These are phyloP conservation scores for Plectosphaerella cucumerina DNA, from an alignment of 2,329 filamentous ascomycete genomes.

Conservation along the genomic window DNA sequence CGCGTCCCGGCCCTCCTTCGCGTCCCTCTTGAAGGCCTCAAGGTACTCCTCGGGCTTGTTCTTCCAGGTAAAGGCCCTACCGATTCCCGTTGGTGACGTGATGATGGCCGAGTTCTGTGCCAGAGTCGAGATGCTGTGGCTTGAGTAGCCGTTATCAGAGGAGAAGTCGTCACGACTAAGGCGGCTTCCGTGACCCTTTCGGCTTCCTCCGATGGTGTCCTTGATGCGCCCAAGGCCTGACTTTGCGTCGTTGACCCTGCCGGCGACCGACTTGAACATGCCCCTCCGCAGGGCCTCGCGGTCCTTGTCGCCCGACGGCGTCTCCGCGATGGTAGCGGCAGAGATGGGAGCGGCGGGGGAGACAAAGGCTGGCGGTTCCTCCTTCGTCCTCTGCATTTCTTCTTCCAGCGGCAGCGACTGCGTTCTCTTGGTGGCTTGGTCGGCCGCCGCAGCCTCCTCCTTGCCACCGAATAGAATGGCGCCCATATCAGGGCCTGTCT, in stretches of 20 bases:
- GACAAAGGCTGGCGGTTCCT: slow-evolving; percentile 39
- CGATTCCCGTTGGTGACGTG: slow-evolving; percentile 33
- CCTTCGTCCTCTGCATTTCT: slow-evolving; percentile 38
- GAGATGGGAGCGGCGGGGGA: slow-evolving; percentile 40
- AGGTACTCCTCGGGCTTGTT: slow-evolving; percentile 59
- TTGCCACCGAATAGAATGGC: slow-evolving; percentile 47
- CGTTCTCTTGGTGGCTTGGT: slow-evolving; percentile 41
- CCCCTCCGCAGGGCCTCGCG: slow-evolving; percentile 58
- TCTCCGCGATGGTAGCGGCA: slow-evolving; percentile 38
- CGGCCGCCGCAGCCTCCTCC: slow-evolving; percentile 36
- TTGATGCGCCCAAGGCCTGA: slow-evolving; percentile 83
- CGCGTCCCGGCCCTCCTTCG: slow-evolving; percentile 5
- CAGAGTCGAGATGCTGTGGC: slow-evolving; percentile 28
- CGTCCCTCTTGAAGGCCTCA: slow-evolving; percentile 11
- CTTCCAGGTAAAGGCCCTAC: slow-evolving; percentile 59
- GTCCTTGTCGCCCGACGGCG: slow-evolving; percentile 35
- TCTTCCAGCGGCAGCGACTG: slow-evolving; percentile 50
- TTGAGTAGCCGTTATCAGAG: slow-evolving; percentile 28
- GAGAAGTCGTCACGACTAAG: slow-evolving; percentile 53
- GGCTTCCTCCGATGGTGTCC: slow-evolving; percentile 67
- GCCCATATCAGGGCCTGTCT: slow-evolving; percentile 40
- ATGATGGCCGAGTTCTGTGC: slow-evolving; percentile 29
- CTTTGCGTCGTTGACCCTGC: slow-evolving; percentile 73
- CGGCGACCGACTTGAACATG: slow-evolving; percentile 75
- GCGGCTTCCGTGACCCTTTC: slow-evolving; percentile 49